Evolutionary conservation across 345 rosid species (phyloP).

Genomic region (Cochlearia excelsa): DNA sequence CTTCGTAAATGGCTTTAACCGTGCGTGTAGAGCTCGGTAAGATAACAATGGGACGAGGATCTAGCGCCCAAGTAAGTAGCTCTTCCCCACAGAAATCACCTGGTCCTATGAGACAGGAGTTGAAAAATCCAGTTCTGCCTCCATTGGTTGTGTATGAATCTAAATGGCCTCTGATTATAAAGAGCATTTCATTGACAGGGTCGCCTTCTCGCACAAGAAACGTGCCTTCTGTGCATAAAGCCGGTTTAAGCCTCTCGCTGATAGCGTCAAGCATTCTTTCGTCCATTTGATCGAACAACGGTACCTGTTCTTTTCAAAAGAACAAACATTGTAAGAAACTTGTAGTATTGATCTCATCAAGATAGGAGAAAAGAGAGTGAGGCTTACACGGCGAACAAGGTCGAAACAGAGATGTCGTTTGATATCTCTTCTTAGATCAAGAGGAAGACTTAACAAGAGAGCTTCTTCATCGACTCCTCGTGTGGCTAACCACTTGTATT

Average conservation of each 20-base stretch:
- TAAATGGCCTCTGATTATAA: constrained; percentile 79
- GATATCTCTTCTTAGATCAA: constrained; percentile 80
- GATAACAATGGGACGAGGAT: constrained; percentile 60
- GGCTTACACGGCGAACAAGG: constrained; percentile 79
- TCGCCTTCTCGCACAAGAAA: constrained; percentile 85
- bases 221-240: constrained; percentile 68
- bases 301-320: constrained; percentile 48
- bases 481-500: constrained; percentile 86
- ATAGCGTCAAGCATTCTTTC: constrained; percentile 90
- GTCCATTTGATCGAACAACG: constrained; percentile 90
- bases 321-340: background rate
- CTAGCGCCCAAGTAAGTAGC: constrained; percentile 80
- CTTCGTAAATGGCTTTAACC: constrained; percentile 72
- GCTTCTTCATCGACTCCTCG: constrained; percentile 87
- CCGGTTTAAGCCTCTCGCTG: constrained; percentile 82
- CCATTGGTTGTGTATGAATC: constrained; percentile 92
- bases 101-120: constrained; percentile 71
- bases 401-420: constrained; percentile 90
- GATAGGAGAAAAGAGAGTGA: background rate
- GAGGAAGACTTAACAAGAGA: constrained; percentile 69
- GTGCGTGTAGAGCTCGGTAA: constrained; percentile 82
- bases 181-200: constrained; percentile 84
- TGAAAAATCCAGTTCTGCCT: constrained; percentile 84
- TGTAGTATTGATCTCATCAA: background rate
- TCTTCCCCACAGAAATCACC: constrained; percentile 95